Evolutionary conservation across 225 moss, liverwort and hornwort genomes (phyloP).

Genomic region (Pleurozium schreberi): DNA sequence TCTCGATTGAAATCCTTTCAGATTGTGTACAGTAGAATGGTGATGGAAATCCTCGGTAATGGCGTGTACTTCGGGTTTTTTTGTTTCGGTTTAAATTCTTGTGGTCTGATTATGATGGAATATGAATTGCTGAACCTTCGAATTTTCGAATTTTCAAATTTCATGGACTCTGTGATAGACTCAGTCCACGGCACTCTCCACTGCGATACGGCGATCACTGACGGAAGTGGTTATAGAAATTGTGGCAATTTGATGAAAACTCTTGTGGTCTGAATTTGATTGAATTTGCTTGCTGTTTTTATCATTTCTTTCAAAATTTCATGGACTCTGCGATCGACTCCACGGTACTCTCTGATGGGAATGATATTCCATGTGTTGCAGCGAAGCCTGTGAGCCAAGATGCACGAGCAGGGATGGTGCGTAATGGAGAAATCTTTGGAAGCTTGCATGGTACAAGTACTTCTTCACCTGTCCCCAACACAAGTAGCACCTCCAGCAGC

Average conservation of each 20-base stretch:
- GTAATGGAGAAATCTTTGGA: background rate
- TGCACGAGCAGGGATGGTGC: background rate
- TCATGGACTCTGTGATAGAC: background rate
- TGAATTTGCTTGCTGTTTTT: background rate
- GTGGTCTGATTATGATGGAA: background rate
- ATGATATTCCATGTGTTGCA: background rate
- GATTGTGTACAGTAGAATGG: background rate
- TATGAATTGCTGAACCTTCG: background rate
- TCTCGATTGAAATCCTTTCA: background rate
- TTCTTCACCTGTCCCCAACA: background rate
- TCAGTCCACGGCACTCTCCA: background rate
- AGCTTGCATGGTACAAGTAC: background rate
- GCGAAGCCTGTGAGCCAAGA: slow-evolving; percentile 3
- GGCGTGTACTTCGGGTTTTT: background rate
- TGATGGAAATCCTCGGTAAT: background rate
- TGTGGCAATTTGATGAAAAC: background rate
- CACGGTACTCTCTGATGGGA: background rate
- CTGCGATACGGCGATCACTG: background rate
- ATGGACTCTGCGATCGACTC: background rate
- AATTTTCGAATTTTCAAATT: background rate
- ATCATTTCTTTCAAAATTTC: background rate
- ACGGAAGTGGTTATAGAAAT: too few relatives aligned
- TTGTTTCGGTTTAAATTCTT: too few relatives aligned
- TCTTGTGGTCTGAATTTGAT: background rate
- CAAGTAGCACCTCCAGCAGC: background rate